Evolutionary conservation across 208 protist genomes (phyloP), one percentile per base, ranked within the genome.

Genomic region (Trypanosoma rangeli): DNA sequence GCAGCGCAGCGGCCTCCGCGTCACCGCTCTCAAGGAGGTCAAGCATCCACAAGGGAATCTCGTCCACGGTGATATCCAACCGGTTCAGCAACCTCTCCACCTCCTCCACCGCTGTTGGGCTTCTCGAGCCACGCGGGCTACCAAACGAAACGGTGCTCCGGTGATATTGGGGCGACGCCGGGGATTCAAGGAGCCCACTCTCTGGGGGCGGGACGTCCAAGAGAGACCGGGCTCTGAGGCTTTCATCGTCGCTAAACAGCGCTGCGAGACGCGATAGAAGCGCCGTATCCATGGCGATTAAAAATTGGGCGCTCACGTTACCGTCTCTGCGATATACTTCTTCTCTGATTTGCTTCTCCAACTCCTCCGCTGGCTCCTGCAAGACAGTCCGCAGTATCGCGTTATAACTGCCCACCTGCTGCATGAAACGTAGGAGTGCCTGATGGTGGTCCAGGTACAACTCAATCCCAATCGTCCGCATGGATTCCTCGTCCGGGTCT

Each of bases 201-300:
- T 9, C 33, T 7, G 33, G 7, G 33, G 4, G 33, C 33, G 33
- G 33, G 33, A 2, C 7, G 33, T 37, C 33, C 33, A 7, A 37
- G 33, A 37, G 33, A 7, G 33, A 37, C 33, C 33, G 33, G n/a
- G n/a, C n/a, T n/a, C n/a, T n/a, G n/a, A 37, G 33, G 33, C 33
- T 53, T 3, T 64, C 50, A 46, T 57, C 16, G 42, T 53, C 29
- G 48, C 42, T 39, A 62, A 72, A 22, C 35, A 55, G n/a, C 9
- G 10, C 5, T 10, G 50, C 64, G 33, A 76, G 29, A 33, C 72
- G 75, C 50, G 69, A 68, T 18, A 82, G 18, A 37, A 79, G 63
- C 29, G 80, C 72, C 2, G 73, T 79, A 55, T 85, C 80, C 29
- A 68, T 48, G 42, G 68, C 37, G 13, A 85, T 68, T 22, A 85